Evolutionary conservation across 306 rosid species (phyloP), one percentile per base, ranked within the genome.

Genomic region (Citrullus mucosospermus): DNA sequence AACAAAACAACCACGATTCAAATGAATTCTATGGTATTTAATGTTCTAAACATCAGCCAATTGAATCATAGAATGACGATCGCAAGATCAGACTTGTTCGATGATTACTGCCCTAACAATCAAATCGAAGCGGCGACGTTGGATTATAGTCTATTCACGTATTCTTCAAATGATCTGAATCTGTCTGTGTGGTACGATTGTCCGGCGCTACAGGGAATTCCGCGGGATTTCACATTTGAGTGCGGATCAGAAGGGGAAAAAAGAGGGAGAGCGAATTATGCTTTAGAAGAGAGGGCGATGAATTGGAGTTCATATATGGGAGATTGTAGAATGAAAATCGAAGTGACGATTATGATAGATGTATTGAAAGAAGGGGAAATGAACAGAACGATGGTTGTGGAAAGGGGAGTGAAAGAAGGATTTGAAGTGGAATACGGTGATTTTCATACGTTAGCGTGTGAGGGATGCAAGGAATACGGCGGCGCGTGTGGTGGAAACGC

Each of bases 161-260:
- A 55, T 16, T 28, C 36, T 0, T 5, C 14, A 1, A 5, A 1
- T 1, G 67, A 79, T 0, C 2, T 9, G 0, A 85, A 76, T 80
- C 65, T 85, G 53, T 77, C 79, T 9, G 22, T 89, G 1, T 73
- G 77, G 77, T 73, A 73, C 46, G 17, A 30, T 73, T 73, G 77
- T 43, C 25, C 14, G 1, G 0, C 1, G 25, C 16, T 8, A 16
- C 3, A 0, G 1, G 38, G 22, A 1, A 17, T 6, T 6, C 16
- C 3, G 4, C 1, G 4, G 16, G 2, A 51, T 1, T 4, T 3
- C 8, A 16, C 5, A 9, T 50, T 73, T 9, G 2, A 1, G 44
- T 50, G 77, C 16, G n/a, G 5, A 1, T 20, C 5, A 30, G 55
- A 20, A 6, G 56, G 55, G 75, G 77, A 51, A 30, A 67, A 0